Conservation (phyloP, 768 basidiomycete genomes). For the Calocybe gangraenosa region DNA sequence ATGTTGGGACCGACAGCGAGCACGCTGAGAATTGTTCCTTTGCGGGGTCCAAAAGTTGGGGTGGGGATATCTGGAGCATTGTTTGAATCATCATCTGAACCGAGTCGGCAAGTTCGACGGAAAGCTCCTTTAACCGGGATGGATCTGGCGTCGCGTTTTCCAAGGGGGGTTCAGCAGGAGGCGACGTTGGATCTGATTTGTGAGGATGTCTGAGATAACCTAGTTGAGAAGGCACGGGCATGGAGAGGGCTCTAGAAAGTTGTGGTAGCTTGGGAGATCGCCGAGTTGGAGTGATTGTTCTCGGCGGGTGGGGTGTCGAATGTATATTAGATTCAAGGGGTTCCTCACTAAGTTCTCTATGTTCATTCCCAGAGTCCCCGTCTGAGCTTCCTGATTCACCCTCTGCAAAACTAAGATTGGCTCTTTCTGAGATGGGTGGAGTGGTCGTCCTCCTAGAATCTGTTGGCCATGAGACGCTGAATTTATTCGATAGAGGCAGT, state of each 20-base stretch:
- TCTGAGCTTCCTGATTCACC: slow-evolving; percentile 47
- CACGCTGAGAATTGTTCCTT: slow-evolving; percentile 93
- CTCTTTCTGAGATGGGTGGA: slow-evolving; percentile 35
- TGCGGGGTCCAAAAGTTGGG: slow-evolving; percentile 86
- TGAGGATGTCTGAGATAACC: slow-evolving; percentile 69
- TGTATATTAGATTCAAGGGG: too few relatives aligned
- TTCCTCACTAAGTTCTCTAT: not conserved
- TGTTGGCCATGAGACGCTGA: slow-evolving; percentile 55
- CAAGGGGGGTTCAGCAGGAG: slow-evolving; percentile 5
- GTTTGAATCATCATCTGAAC: slow-evolving; percentile 90
- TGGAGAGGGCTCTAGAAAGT: slow-evolving; percentile 74
- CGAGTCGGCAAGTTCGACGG: slow-evolving; percentile 86
- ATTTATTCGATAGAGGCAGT: slow-evolving; percentile 48
- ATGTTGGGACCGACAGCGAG: slow-evolving; percentile 80
- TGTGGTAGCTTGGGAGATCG: slow-evolving; percentile 36
- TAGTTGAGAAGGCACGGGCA: slow-evolving; percentile 79
- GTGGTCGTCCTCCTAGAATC: slow-evolving; percentile 37
- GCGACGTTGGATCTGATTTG: slow-evolving; percentile 23
- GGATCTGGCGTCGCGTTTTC: slow-evolving; percentile 20
- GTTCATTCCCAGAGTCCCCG: slow-evolving; percentile 27
- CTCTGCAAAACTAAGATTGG: slow-evolving; percentile 41
- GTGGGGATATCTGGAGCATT: slow-evolving; percentile 83
- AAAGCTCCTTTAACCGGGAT: slow-evolving; percentile 60
- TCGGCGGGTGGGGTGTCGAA: not conserved
- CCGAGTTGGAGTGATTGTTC: slow-evolving; percentile 10